Evolutionary conservation across 768 basidiomycete genomes (phyloP).

Genomic region (Lactifluus volemus): DNA sequence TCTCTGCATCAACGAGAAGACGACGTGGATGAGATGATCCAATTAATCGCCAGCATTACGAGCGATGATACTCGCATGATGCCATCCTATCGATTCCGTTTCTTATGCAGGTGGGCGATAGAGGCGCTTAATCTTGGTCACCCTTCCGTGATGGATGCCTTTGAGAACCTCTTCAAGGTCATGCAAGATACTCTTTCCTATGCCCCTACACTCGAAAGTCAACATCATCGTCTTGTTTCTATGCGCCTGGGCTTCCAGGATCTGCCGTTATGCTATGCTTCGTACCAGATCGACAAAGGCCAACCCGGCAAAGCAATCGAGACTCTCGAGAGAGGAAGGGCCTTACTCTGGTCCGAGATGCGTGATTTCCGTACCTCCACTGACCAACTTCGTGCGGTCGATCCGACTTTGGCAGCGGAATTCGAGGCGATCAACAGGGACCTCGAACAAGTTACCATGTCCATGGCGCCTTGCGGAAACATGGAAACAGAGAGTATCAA

Average conservation of each 20-base stretch:
- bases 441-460: not conserved
- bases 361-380: constrained; percentile 4
- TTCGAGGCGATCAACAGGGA: not conserved
- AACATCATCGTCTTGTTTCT: not conserved
- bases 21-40: not conserved
- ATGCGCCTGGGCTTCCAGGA: not conserved
- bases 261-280: not conserved
- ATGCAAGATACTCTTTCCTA: not conserved
- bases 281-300: not conserved
- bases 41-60: not conserved
- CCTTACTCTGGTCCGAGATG: constrained; percentile 11
- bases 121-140: not conserved
- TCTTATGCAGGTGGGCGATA: not conserved
- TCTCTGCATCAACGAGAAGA: not conserved
- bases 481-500: not conserved
- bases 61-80: not conserved
- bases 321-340: constrained; percentile 7
- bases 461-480: not conserved
- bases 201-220: not conserved
- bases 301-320: not conserved
- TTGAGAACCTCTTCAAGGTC: not conserved
- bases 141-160: not conserved
- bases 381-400: not conserved
- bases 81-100: not conserved
- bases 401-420: not conserved